Evolutionary conservation across 805 yeast species (phyloP), one percentile per base, ranked within the genome.

Genomic region (Metschnikowia chrysomelidarum): DNA sequence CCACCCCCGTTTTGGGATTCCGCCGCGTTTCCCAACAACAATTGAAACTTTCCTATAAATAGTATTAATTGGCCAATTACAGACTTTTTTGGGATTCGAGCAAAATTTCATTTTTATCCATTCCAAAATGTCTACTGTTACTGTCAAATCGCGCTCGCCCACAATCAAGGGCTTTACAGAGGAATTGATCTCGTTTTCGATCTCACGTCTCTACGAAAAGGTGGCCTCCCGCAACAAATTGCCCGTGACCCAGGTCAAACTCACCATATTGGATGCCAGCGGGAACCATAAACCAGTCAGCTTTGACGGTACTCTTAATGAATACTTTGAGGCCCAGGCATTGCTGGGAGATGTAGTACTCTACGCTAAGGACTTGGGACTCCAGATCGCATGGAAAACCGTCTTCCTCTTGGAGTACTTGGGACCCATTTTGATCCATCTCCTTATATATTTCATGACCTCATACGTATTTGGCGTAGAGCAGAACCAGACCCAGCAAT

Each of bases 331-430:
- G 20, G 68, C 61, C n/a, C 72, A 71, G 40, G 75, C 76, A 1
- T 53, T 66, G 26, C 61, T 63, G 15, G 63, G 58, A 8, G 59
- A 54, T 0, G 52, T 68, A 16, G 69, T 62, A 10, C 65, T 88
- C 10, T 75, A 64, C 45, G 84, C 84, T 36, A 89, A 91, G 59
- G 98, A 91, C 55, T 68, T 91, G 43, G 98, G 98, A 14, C 88
- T 89, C 1, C 98, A 93, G 62, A 77, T 93, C 40, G 80, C 81
- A 4, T 93, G 97, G 96, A 76, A 84, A 62, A 74, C 87, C 3
- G 98, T 91, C n/a, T 93, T 80, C 55, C 50, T 87, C 34, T 66
- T 87, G 45, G 98, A 93, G 64, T 93, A 93, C 57, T 49, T 85
- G 12, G 98, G 98, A 3, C 98, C 98, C 7, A 66, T 93, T 38